These are phyloP conservation scores for Phlebopus sp. DNA, from an alignment of 1,284 basidiomycete genomes.

Conservation along the genomic window DNA sequence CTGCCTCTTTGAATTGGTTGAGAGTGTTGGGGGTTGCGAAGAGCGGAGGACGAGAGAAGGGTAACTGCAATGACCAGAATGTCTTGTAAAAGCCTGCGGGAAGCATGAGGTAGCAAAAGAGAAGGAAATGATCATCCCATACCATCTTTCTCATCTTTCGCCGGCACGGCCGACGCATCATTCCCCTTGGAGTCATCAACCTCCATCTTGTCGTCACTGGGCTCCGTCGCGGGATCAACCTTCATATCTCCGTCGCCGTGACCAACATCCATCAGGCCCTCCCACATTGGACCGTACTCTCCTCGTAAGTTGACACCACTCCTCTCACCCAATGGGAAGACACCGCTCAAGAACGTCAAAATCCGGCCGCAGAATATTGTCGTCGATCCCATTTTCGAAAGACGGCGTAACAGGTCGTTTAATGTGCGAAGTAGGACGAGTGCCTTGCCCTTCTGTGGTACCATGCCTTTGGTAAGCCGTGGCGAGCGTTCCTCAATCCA, in stretches of 20 bases:
- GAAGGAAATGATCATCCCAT: conserved; percentile 18
- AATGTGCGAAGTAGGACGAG: conserved; percentile 79
- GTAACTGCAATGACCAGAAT: conserved; percentile 82
- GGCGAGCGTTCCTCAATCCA: conserved; percentile 75
- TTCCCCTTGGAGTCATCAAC: conserved; percentile 33
- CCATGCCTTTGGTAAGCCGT: conserved; percentile 70
- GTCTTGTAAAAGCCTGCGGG: conserved; percentile 68
- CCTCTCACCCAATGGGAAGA: conserved; percentile 84
- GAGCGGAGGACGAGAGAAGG: conserved; percentile 67
- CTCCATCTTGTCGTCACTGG: conserved; percentile 38
- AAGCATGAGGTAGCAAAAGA: not conserved
- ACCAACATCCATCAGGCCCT: conserved; percentile 49
- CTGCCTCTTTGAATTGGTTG: conserved; percentile 61
- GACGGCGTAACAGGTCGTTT: conserved; percentile 81
- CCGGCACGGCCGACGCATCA: too few species aligned
- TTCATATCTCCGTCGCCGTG: conserved; percentile 29
- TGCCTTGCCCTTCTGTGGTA: conserved; percentile 84
- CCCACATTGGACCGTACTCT: conserved; percentile 81
- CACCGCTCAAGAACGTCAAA: conserved; percentile 78
- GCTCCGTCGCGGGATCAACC: conserved; percentile 33
- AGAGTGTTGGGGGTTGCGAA: conserved; percentile 59
- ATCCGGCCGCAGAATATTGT: conserved; percentile 88
- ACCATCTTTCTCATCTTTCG: conserved; percentile 55
- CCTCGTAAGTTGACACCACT: conserved; percentile 90
- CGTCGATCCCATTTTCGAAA: conserved; percentile 79